Conservation (phyloP, 1,284 basidiomycete species). For the Ustilago hordei region DNA sequence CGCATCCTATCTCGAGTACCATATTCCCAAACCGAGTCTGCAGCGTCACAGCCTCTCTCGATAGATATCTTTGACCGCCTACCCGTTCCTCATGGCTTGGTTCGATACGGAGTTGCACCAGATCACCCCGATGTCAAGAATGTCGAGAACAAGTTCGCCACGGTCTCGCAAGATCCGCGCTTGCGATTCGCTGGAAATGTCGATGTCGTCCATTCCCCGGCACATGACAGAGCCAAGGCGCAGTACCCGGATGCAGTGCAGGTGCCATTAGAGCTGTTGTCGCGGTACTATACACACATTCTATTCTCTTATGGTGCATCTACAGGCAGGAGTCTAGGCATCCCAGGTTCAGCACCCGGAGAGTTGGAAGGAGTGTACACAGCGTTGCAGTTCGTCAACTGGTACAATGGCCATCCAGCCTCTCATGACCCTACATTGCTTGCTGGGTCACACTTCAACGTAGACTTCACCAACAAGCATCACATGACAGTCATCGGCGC, state of each 20-base stretch:
- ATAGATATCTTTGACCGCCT: conserved; percentile 93
- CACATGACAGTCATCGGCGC: conserved; percentile 91
- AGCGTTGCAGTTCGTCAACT: conserved; percentile 89
- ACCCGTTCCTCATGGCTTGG: conserved; percentile 93
- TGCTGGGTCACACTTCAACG: conserved; percentile 51
- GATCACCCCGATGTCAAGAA: conserved; percentile 99
- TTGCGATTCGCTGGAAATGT: conserved; percentile 86
- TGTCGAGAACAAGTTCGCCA: conserved; percentile 93
- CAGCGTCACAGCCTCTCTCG: conserved; percentile 27
- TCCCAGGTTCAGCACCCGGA: conserved; percentile 72
- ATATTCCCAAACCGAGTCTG: conserved; percentile 16
- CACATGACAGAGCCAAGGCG: conserved; percentile 37
- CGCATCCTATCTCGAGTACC: conserved; percentile 55
- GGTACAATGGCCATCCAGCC: conserved; percentile 93
- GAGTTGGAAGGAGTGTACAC: conserved; percentile 76
- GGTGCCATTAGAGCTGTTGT: conserved; percentile 75
- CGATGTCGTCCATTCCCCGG: conserved; percentile 73
- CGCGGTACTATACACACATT: conserved; percentile 81
- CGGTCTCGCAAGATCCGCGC: conserved; percentile 68
- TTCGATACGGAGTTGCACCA: conserved; percentile 95
- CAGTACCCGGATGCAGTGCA: conserved; percentile 73
- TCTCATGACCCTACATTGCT: conserved; percentile 59
- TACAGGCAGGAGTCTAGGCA: conserved; percentile 71
- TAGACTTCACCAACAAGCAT: conserved; percentile 73
- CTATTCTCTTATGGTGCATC: conserved; percentile 85